phyloP scores from a whole-genome alignment of 2,329 filamentous ascomycete genomes.

The Nothomitra cinnamomea region DNA sequence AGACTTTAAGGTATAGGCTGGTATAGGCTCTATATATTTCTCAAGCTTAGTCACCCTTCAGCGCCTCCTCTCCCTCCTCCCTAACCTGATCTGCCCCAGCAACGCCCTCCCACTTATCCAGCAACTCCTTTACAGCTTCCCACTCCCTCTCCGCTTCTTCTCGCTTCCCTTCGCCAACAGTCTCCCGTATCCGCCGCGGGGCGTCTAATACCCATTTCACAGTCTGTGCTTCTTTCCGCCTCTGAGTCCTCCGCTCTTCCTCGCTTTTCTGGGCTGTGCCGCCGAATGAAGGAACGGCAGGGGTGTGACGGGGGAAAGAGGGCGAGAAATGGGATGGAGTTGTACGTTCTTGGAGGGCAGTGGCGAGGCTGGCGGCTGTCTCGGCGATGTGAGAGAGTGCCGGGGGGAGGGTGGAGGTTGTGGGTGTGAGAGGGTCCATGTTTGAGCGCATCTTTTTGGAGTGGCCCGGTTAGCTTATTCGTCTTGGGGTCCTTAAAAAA shows the following conservation, averaged over 20 bases:
- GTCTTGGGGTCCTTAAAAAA: neutral
- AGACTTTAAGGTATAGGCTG: too few relatives aligned
- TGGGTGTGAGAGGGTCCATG: constrained; percentile 63
- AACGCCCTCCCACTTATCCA: constrained; percentile 39
- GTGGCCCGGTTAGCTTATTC: neutral
- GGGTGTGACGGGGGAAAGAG: neutral
- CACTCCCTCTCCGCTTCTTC: constrained; percentile 43
- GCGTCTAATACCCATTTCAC: constrained; percentile 45
- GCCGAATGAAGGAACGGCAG: neutral
- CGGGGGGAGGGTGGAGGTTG: constrained; percentile 51
- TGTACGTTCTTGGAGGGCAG: neutral
- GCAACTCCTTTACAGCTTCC: constrained; percentile 34
- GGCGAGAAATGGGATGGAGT: neutral
- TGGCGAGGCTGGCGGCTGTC: constrained; percentile 23
- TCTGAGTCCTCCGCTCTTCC: too few relatives aligned
- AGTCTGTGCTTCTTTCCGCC: constrained; percentile 24
- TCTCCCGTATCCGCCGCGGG: constrained; percentile 38
- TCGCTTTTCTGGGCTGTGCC: neutral
- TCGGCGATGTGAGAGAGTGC: constrained; percentile 60
- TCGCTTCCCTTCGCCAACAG: constrained; percentile 41
- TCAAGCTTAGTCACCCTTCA: too few relatives aligned
- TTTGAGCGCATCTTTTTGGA: constrained; percentile 49
- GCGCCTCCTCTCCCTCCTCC: constrained; percentile 35
- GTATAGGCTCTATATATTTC: too few relatives aligned
- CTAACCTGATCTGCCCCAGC: constrained; percentile 36